Base-by-base conservation (phyloP, 441 rosid genomes). In the Corymbia calophylla region DNA sequence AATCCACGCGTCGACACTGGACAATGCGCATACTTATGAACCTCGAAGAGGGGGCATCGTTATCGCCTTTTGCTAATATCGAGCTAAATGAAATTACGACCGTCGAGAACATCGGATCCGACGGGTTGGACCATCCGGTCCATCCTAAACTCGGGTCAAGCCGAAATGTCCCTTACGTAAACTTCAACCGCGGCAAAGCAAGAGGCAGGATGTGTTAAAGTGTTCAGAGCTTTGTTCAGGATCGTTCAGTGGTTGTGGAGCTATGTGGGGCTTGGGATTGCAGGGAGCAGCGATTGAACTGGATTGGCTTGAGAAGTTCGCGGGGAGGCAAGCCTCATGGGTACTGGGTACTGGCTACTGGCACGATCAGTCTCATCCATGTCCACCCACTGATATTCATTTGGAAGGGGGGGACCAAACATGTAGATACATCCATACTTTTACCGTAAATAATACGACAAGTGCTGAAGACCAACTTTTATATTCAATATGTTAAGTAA, bases 221-320 rank as follows among this genome's bases (percentile, higher is more conserved):
- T 1, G 51, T 39, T 39, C 84, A 39, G 51, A 13, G n/a, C 47
- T 39, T 73, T 21, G 82, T 39, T 13, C 82, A 11, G 13, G 44
- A 21, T 19, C 47, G 51, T 2, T 73, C 84, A 73, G 84, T 39
- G 84, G 84, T 39, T 39, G 84, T 21, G 84, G 84, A 39, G 51
- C 47, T 6, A 23, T 39, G 84, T 73, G 84, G 84, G 84, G 84
- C 10, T 70, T 54, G 81, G 16, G 60, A 44, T 56, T 32, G n/a
- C 18, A 18, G 18, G 16, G 25, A 18, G 54, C 29, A 16, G 53
- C 82, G 86, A 73, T 44, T 17, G 88, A 86, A 91, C 84, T 54
- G 58, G 87, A 64, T 44, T 25, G 80, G 58, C 90, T 82, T 85
- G 93, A 91, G 94, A 91, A 90, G 90, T 91, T 92, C 95, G 92